Base-by-base conservation (phyloP, 2,329 filamentous ascomycete genomes). In the Coniochaeta sp. region DNA sequence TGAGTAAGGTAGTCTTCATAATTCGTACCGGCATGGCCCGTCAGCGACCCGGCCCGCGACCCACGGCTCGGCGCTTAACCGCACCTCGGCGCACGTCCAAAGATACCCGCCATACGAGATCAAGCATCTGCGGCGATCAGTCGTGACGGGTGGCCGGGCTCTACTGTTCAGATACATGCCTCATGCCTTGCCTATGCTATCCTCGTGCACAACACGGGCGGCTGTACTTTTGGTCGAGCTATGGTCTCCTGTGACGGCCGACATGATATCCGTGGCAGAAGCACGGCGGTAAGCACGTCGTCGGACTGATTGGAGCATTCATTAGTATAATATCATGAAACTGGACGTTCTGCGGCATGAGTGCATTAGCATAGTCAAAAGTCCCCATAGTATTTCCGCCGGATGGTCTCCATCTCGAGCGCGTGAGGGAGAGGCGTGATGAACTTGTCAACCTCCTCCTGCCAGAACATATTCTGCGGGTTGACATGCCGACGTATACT, bases 401-500 rank as follows among this genome's bases (percentile, higher is more conserved):
- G 31, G n/a, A 57, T 57, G 8, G 12, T 57, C 24, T 57, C 55
- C 55, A 57, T 57, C 31, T 40, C 33, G 5, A 57, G 55, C 33
- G 24, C 55, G 33, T 57, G 55, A 38, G 55, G 55, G 22, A 4
- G 5, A 22, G 55, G 55, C 5, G 55, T 38, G 12, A 57, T 19
- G 16, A 57, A 57, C 22, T 33, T 36, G 55, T 40, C 33, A 19
- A 57, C 33, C n/a, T 40, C 55, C 33, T 40, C 33, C 31, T 36
- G 33, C 55, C 55, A 57, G 55, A 57, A 57, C 36, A 40, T 26
- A 28, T 57, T 57, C 22, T 57, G 36, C 1, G 55, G 36, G 26
- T 57, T 57, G 36, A 57, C 55, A 40, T 57, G 55, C 55, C 9
- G 24, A 58, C 50, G 63, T 66, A 31, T 64, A 67, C 11, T 69